Conservation (phyloP, 2,329 filamentous ascomycete genomes). For the Ilyonectria robusta region DNA sequence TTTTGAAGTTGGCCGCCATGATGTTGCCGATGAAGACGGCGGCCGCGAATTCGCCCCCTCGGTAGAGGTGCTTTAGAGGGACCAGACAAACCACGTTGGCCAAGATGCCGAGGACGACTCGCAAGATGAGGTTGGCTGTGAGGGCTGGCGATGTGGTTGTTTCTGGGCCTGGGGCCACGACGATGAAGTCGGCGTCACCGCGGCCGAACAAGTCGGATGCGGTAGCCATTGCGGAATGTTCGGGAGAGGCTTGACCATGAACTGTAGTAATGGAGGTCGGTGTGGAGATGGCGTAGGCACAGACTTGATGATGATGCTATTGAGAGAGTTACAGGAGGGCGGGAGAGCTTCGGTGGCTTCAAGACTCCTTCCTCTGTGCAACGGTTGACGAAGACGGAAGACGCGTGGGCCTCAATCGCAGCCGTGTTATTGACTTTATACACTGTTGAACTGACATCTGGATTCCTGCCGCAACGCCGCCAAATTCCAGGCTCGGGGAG, state of each 20-base stretch:
- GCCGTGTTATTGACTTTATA: constrained; percentile 31
- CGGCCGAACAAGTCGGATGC: constrained; percentile 38
- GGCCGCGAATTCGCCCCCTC: constrained; percentile 69
- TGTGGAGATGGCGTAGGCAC: constrained; percentile 3
- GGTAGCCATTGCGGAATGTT: constrained; percentile 31
- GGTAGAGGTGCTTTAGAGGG: constrained; percentile 65
- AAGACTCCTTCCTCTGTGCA: constrained; percentile 13
- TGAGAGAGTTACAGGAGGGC: constrained; percentile 15
- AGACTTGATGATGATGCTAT: constrained; percentile 24
- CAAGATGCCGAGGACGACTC: constrained; percentile 63
- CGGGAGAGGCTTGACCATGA: neutral
- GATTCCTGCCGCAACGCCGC: neutral
- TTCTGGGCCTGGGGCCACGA: constrained; percentile 37
- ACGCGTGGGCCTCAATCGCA: constrained; percentile 35
- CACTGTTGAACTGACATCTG: constrained; percentile 13
- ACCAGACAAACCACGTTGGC: constrained; percentile 64
- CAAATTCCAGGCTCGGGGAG: neutral
- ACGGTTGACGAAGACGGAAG: constrained; percentile 36
- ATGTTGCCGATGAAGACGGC: constrained; percentile 63
- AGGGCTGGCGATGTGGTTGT: constrained; percentile 50
- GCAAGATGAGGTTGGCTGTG: constrained; percentile 62
- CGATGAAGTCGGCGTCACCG: constrained; percentile 39
- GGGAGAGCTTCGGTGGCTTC: neutral
- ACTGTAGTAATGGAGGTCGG: constrained; percentile 8
- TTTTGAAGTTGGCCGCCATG: constrained; percentile 63